Evolutionary conservation across 768 basidiomycete genomes (phyloP), one percentile per base, ranked within the genome.

Genomic region (Boletus reticulatus): DNA sequence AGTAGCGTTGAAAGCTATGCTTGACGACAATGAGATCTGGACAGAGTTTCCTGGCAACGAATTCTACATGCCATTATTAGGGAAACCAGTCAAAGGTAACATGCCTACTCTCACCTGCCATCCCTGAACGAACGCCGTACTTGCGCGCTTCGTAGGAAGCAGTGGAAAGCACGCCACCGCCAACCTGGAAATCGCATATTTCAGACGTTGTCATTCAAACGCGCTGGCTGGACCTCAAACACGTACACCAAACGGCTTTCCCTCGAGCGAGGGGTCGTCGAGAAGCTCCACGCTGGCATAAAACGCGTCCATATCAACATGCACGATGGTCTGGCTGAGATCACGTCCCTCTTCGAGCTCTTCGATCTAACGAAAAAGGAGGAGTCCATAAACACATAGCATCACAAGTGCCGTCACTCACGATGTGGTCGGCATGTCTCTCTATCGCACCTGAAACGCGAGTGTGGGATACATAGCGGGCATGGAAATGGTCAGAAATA

Each of bases 281-380:
- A 89, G 77, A 1, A 87, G 72, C 67, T 94, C 92, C 1, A 92
- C 90, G 47, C 80, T 89, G 12, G 90, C 89, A 60, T 81, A 94
- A 73, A 96, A 97, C 4, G 93, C 92, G 69, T 98, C 96, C 84
- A 95, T 94, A 66, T 99, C 97, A 31, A 97, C 86, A 67, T 98
- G 94, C 6, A 98, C 90, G 56, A 99, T 91, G 19, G 74, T 80
- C 69, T 95, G 91, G 3, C 81, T 80, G 29, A 98, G 73, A 68
- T 98, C 94, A 44, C 94, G 76, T 48, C 82, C 77, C 2, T 77
- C 72, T 68, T 96, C 93, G 5, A 96, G 76, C 56, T 89, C 84
- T 19, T 75, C 72, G 5, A 95, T 75, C 90, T 60, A 50, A 12
- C 13, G 38, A 38, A 55, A 44, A 27, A 52, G 34, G 38, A 42